These are phyloP conservation scores for Desmodesmus armatus DNA, from an alignment of 139 green algal genomes.

Conservation along the genomic window DNA sequence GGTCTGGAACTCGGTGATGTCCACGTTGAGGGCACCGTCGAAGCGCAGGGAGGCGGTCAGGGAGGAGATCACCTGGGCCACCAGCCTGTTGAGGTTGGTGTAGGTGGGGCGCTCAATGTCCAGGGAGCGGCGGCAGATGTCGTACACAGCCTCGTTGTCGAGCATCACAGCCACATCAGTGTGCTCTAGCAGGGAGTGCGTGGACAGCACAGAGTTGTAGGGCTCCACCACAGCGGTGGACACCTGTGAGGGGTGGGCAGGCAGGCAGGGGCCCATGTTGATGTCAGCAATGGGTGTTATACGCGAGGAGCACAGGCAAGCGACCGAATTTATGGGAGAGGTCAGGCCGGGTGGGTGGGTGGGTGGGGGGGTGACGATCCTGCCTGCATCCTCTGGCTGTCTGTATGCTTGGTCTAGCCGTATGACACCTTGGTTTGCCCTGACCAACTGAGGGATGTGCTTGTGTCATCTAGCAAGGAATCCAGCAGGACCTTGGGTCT, in stretches of 20 bases:
- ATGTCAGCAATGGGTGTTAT: too few relatives aligned
- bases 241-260: constrained; percentile 74
- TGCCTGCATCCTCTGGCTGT: too few relatives aligned
- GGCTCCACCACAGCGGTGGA: constrained; percentile 97
- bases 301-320: too few relatives aligned
- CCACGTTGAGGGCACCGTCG: constrained; percentile 96
- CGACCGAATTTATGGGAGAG: too few relatives aligned
- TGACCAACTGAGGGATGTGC: too few relatives aligned
- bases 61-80: constrained; percentile 90
- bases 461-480: too few relatives aligned
- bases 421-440: too few relatives aligned
- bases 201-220: constrained; percentile 98
- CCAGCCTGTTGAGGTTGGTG: constrained; percentile 95
- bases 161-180: constrained; percentile 98
- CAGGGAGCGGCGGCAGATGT: constrained; percentile 97
- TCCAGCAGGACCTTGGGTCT: too few relatives aligned
- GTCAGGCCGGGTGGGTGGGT: too few relatives aligned
- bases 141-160: constrained; percentile 98
- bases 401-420: too few relatives aligned
- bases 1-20: constrained; percentile 99
- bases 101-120: constrained; percentile 98
- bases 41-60: constrained; percentile 96
- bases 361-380: too few relatives aligned
- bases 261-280: too few relatives aligned
- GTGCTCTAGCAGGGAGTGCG: constrained; percentile 98